These are phyloP conservation scores for Lyophyllum decastes DNA, from an alignment of 768 basidiomycete species.

Conservation along the genomic window DNA sequence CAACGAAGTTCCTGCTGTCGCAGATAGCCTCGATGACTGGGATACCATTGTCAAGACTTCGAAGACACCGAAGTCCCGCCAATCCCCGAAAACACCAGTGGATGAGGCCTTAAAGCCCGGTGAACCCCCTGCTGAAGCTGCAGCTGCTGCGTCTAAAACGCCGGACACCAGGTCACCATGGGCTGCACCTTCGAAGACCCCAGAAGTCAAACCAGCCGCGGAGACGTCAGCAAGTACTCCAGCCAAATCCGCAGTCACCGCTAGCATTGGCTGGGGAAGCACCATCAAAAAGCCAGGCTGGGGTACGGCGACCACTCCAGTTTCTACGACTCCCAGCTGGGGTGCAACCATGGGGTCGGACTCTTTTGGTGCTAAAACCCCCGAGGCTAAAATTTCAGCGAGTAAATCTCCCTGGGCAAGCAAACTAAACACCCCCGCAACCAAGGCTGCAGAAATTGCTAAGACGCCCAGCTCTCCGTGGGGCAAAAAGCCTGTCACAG, in stretches of 20 bases:
- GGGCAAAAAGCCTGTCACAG: constrained; percentile 9
- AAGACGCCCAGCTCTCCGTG: constrained; percentile 13
- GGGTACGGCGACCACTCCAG: constrained; percentile 8
- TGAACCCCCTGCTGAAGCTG: not conserved
- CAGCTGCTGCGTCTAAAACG: not conserved
- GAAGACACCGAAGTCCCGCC: constrained; percentile 16
- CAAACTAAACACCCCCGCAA: constrained; percentile 11
- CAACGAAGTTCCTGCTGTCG: not conserved
- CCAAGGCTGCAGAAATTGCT: not conserved
- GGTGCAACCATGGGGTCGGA: constrained; percentile 13
- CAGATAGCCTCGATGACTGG: constrained; percentile 8
- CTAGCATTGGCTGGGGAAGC: constrained; percentile 10
- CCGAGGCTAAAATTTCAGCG: constrained; percentile 1
- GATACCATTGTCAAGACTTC: constrained; percentile 5
- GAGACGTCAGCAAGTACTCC: not conserved
- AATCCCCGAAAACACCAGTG: constrained; percentile 9
- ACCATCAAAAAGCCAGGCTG: constrained; percentile 11
- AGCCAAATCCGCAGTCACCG: not conserved
- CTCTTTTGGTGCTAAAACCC: constrained; percentile 1
- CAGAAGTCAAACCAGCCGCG: not conserved
- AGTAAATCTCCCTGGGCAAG: constrained; percentile 10
- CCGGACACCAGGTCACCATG: constrained; percentile 7
- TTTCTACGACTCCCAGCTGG: constrained; percentile 6
- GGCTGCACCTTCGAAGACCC: constrained; percentile 11
- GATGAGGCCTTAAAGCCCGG: constrained; percentile 10